Percentiles rank a stretch among this genome's conserved stretches.
phyloP scores from a whole-genome alignment of 2,329 filamentous ascomycete species.

The Aspergillus sclerotialis region DNA sequence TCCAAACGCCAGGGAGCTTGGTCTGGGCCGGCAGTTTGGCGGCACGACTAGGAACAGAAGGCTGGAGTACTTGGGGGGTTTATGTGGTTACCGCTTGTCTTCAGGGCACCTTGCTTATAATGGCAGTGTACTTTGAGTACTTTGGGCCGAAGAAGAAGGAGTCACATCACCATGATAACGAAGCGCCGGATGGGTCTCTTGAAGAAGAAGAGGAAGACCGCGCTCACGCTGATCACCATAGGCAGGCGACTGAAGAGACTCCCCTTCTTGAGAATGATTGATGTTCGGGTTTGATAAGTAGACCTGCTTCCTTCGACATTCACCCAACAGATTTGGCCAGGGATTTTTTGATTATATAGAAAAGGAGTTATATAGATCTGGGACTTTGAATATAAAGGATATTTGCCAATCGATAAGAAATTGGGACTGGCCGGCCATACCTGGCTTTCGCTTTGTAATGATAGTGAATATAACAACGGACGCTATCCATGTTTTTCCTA shows the following conservation, averaged over 20 bases:
- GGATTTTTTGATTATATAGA: too few relatives aligned
- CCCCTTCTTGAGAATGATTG: conserved; percentile 23
- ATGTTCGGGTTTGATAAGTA: too few relatives aligned
- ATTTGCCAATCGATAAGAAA: too few relatives aligned
- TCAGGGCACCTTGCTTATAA: conserved; percentile 71
- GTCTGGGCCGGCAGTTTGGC: conserved; percentile 82
- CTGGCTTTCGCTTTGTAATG: too few relatives aligned
- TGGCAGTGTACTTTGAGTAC: conserved; percentile 68
- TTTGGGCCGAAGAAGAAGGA: conserved; percentile 40
- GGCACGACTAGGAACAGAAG: conserved; percentile 66
- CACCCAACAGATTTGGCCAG: too few relatives aligned
- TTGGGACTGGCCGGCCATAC: too few relatives aligned
- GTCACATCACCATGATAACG: conserved; percentile 14
- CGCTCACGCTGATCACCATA: conserved; percentile 9
- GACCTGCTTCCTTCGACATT: too few relatives aligned
- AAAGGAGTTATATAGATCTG: too few relatives aligned
- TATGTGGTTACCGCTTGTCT: conserved; percentile 79
- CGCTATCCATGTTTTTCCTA: background rate
- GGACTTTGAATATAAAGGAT: too few relatives aligned
- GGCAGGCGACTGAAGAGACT: conserved; percentile 26
- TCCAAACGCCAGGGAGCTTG: conserved; percentile 89
- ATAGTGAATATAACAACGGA: too few relatives aligned
- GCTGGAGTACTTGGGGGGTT: conserved; percentile 95
- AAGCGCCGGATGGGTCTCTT: conserved; percentile 3
- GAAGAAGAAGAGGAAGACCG: conserved; percentile 5